Conservation (phyloP, 805 yeast genomes). For the Sungouiella thailandica region DNA sequence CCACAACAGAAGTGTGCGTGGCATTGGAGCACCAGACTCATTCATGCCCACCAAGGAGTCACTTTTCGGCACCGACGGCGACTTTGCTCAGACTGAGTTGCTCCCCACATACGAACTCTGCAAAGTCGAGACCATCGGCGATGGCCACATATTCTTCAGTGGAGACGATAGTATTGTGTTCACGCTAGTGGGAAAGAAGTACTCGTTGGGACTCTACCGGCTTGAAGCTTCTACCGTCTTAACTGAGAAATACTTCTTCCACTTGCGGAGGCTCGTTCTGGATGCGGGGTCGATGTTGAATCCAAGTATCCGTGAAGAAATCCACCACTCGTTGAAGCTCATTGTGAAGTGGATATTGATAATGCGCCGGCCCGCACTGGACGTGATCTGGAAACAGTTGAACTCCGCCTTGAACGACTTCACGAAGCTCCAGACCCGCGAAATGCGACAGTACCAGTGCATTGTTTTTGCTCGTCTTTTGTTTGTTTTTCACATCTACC, state of each 20-base stretch:
- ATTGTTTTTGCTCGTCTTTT: slow-evolving; percentile 10
- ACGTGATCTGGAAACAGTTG: slow-evolving; percentile 14
- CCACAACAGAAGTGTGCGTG: neutral
- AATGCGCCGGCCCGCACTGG: slow-evolving; percentile 22
- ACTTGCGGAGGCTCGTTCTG: slow-evolving; percentile 14
- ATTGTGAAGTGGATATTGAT: slow-evolving; percentile 30
- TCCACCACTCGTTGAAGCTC: slow-evolving; percentile 16
- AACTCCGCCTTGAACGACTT: slow-evolving; percentile 10
- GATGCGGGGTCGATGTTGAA: slow-evolving; percentile 5
- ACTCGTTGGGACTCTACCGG: slow-evolving; percentile 22
- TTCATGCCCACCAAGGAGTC: slow-evolving; percentile 8
- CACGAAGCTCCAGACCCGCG: slow-evolving; percentile 12
- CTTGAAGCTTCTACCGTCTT: slow-evolving; percentile 14
- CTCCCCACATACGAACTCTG: slow-evolving; percentile 1
- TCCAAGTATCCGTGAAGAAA: slow-evolving; percentile 6
- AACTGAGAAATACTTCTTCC: slow-evolving; percentile 15
- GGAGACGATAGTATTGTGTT: slow-evolving; percentile 6
- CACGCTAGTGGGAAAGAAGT: slow-evolving; percentile 18
- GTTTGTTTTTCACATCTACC: slow-evolving; percentile 7
- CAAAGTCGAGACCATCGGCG: slow-evolving; percentile 6
- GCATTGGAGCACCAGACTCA: neutral
- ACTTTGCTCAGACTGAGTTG: neutral
- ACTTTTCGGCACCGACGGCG: slow-evolving; percentile 2
- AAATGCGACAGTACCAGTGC: slow-evolving; percentile 8
- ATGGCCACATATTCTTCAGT: slow-evolving; percentile 11